Base-by-base conservation (phyloP, 495 filamentous ascomycete genomes). In the Xanthoparmelia taractica region DNA sequence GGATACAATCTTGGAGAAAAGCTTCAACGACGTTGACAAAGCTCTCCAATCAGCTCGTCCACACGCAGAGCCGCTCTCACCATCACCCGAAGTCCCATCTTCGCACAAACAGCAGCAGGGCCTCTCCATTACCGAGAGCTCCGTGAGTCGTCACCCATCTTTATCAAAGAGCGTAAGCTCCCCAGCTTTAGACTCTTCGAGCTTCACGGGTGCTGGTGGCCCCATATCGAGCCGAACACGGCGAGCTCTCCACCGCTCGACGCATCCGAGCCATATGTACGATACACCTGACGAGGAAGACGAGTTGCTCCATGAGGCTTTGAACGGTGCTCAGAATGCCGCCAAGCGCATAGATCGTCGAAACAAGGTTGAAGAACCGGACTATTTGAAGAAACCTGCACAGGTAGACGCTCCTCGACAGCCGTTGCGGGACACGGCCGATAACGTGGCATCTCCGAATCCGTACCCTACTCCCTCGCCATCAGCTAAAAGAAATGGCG, bases 201-300 rank as follows among this genome's bases (percentile, higher is more conserved):
- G 77, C n/a, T 76, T 74, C 13, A 80, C 81, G 34, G 78, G 77
- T 57, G 78, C 73, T 20, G 72, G 74, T 50, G 83, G 81, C 1
- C 89, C 91, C 7, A 82, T 91, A 61, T 92, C 91, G 5, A 92
- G 88, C 72, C 80, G 93, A 63, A 96, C 92, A 13, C 82, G 94
- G 63, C 82, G 92, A 66, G 87, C 90, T 31, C 78, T 93, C 69
- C 88, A 91, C 64, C 80, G 85, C 63, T 86, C 90, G 37, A 85
- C 85, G 31, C 84, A 91, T 64, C 86, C 85, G 18, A 78, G 79
- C 57, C 88, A 93, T 68, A 83, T 82, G 57, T 96, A 97, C 70
- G 95, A 97, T 74, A 95, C 91, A 6, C 90, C 95, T 1, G 91
- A 96, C 70, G 94, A 99, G 73, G 91, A 97, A 69, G 94, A 97